Percentiles rank a stretch among this genome's conserved stretches.
These are phyloP conservation scores for Pyrus pyrifolia DNA, from an alignment of 306 rosid species.

Conservation along the genomic window DNA sequence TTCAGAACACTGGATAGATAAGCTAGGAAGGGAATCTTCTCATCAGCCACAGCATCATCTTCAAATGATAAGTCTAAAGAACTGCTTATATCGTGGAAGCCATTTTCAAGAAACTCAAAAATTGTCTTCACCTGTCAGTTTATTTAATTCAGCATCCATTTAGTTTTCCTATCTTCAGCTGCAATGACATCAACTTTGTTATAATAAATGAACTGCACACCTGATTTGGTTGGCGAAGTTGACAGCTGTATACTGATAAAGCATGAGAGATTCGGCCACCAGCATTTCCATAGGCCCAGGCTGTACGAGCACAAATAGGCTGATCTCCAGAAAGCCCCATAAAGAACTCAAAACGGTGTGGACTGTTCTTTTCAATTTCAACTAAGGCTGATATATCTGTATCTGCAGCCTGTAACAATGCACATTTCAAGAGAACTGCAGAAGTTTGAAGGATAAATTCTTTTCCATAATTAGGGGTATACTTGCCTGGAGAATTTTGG, in stretches of 20 bases:
- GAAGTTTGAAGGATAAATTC: constrained; percentile 11
- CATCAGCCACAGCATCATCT: constrained; percentile 97
- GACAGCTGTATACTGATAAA: constrained; percentile 93
- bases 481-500: constrained; percentile 89
- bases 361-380: constrained; percentile 96
- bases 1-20: constrained; percentile 69
- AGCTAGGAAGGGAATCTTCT: constrained; percentile 91
- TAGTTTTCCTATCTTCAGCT: constrained; percentile 10
- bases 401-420: constrained; percentile 70
- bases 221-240: constrained; percentile 93
- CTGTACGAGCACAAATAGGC: constrained; percentile 94
- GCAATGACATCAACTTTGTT: constrained; percentile 17
- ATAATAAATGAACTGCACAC: constrained; percentile 31
- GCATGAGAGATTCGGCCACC: constrained; percentile 94
- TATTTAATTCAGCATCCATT: constrained; percentile 20
- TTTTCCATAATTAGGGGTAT: constrained; percentile 8
- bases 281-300: constrained; percentile 89
- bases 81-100: constrained; percentile 90
- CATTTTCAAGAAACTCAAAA: constrained; percentile 82
- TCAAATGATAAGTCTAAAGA: constrained; percentile 86
- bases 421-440: constrained; percentile 20
- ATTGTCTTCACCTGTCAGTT: constrained; percentile 76
- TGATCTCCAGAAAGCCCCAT: constrained; percentile 98
- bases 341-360: constrained; percentile 97
- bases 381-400: constrained; percentile 93